A percentile compares a stretch with the other conserved stretches of the same genome.
Conservation (phyloP, 2,329 filamentous ascomycete genomes). For the Aspergillus fijiensis region DNA sequence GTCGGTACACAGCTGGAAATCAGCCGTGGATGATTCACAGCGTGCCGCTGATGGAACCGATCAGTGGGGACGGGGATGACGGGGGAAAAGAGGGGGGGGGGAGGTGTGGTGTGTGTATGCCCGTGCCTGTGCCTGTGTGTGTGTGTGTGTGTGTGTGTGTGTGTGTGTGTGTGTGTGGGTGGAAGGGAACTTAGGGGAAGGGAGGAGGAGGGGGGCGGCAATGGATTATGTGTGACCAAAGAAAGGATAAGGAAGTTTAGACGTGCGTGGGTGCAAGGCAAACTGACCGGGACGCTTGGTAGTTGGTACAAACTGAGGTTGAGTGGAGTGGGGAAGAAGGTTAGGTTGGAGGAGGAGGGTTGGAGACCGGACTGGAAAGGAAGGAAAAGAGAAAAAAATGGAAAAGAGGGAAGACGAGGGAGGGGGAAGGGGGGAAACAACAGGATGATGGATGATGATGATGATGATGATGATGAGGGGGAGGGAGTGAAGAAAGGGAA, state of each 20-base stretch:
- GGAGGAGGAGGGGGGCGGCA: background rate
- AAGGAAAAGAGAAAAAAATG: conserved; percentile 2
- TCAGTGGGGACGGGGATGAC: conserved; percentile 22
- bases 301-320: background rate
- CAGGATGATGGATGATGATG: conserved; percentile 7
- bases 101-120: conserved; percentile 16
- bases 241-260: too few relatives aligned
- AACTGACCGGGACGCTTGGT: conserved; percentile 9
- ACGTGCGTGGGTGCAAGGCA: conserved; percentile 9
- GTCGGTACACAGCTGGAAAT: background rate
- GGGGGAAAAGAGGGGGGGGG: conserved; percentile 12
- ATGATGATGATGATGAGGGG: background rate
- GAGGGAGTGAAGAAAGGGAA: background rate
- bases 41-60: conserved; percentile 23
- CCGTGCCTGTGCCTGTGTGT: conserved; percentile 11
- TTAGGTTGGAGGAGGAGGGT: conserved; percentile 9
- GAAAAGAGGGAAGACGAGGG: background rate
- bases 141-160: background rate
- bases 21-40: conserved; percentile 22
- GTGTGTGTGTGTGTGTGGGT: background rate
- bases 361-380: conserved; percentile 11
- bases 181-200: background rate
- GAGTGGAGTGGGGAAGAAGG: conserved; percentile 18
- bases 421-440: background rate
- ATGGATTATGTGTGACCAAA: background rate